These are phyloP conservation scores for Oenanthe javanica DNA, from an alignment of 140 eudicot genomes.

Conservation along the genomic window DNA sequence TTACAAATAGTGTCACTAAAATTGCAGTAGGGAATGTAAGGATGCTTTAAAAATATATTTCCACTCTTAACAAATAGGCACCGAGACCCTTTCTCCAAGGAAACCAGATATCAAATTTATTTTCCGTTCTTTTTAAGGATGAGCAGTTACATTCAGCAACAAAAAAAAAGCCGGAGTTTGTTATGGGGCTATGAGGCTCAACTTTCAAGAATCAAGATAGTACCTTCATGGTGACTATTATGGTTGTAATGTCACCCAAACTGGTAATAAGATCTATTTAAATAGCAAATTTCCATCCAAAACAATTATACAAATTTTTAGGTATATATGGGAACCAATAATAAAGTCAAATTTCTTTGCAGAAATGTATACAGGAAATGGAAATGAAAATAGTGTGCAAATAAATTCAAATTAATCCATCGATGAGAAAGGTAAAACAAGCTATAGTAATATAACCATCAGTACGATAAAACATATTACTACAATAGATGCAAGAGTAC, in stretches of 20 bases:
- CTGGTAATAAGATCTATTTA: background rate
- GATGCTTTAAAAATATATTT: background rate
- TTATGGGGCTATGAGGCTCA: background rate
- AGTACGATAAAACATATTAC: background rate
- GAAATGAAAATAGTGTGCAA: background rate
- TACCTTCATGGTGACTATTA: constrained; percentile 5
- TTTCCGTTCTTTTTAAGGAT: background rate
- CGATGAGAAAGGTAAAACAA: background rate
- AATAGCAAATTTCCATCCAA: background rate
- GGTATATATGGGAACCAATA: background rate
- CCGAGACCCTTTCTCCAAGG: background rate
- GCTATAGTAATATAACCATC: background rate
- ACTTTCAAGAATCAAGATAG: background rate
- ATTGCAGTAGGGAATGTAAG: background rate
- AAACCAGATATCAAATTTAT: background rate
- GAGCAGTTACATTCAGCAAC: background rate
- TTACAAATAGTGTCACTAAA: background rate
- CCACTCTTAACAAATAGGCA: background rate
- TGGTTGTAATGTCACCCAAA: background rate
- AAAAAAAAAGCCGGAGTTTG: background rate
- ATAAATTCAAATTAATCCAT: background rate
- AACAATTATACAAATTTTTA: background rate
- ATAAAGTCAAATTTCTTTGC: background rate
- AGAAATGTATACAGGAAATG: background rate
- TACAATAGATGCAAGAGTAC: background rate